Evolutionary conservation across 257 asterid species (phyloP), one percentile per base, ranked within the genome.

Genomic region (Capsicum pubescens): DNA sequence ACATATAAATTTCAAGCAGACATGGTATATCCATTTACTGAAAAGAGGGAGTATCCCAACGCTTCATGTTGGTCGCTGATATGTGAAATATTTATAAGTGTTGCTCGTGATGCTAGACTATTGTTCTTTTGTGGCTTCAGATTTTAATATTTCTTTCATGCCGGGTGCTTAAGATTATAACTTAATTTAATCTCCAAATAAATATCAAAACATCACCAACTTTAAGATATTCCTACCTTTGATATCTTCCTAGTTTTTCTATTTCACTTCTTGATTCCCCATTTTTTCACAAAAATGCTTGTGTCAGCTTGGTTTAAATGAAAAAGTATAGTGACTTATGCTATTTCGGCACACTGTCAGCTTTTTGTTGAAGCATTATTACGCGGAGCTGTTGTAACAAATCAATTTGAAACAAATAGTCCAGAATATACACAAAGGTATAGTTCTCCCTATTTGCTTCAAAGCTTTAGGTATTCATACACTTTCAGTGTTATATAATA

Each of bases 221-320:
- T 46, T 57, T 9, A 59, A 36, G 70, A 80, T 57, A 59, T 39
- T 19, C 55, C 58, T 80, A 17, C 72, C 70, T 80, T 15, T 59
- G 17, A 59, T 57, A 59, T 59, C 57, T 61, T 39, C 2, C 57
- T 36, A 42, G n/a, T 59, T 80, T 59, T 36, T 42, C 59, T 5
- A 26, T 80, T 80, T 59, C 36, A 57, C 55, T 39, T 80, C 83
- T 59, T 61, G 57, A 60, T 58, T 17, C 55, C 7, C 13, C 71
- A 36, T 59, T 58, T 58, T n/a, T 80, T 46, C 11, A 39, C 21
- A 36, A n/a, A 57, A 61, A 80, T 80, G 83, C 70, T 59, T 58
- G 39, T 35, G 71, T 60, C 39, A 42, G 56, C 57, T 80, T 80
- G 21, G 44, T 74, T 74, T 16, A 15, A 42, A 67, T 9, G 78